Base-by-base conservation (phyloP, 352 stramenopile genomes). In the Phytophthora pinifolia region DNA sequence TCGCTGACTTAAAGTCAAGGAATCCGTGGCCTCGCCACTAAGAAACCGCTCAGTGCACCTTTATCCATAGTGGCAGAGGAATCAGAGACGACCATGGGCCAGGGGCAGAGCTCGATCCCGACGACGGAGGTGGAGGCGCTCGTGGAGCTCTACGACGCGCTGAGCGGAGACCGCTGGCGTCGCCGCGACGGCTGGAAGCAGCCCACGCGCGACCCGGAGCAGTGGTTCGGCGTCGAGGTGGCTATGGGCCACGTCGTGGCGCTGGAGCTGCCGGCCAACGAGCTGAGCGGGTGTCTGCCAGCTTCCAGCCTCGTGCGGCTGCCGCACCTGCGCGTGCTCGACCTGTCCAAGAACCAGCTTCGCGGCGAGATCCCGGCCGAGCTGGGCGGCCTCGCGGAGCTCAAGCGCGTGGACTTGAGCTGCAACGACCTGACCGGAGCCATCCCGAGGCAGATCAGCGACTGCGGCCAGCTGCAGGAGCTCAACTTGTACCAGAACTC, bases 321-420 rank as follows among this genome's bases (percentile, higher is more conserved):
- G n/a, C 65, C 73, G 37, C 70, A 88, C 29, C 65, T 95, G 41
- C 74, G 76, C 32, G 72, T 86, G 35, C 74, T 95, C 2, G 76
- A 95, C 54, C 58, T 95, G 46, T 91, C 83, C 54, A 89, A 89
- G 67, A 95, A 95, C 60, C 67, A 76, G 30, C 71, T 94, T 30
- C 65, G 68, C 36, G 80, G 82, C 73, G 65, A 80, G 36, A 81
- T 95, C 32, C 78, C 83, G 20, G 51, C 50, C 36, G 70, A 65
- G 25, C 41, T 95, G 2, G 76, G 77, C 9, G 65, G 67, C 17
- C 76, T 95, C 22, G 59, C 57, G 22, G 63, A 41, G n/a, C 59
- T 95, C 37, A 66, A 77, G 13, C 65, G 65, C 7, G 10, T 95
- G 30, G 79, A 95, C 55, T 58, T 95, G 46, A 95, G 85, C 67